Percentiles rank a stretch among this genome's conserved stretches.
Conservation (phyloP, 371 early-diverging fungal species). For the Batrachochytrium dendrobatidis region DNA sequence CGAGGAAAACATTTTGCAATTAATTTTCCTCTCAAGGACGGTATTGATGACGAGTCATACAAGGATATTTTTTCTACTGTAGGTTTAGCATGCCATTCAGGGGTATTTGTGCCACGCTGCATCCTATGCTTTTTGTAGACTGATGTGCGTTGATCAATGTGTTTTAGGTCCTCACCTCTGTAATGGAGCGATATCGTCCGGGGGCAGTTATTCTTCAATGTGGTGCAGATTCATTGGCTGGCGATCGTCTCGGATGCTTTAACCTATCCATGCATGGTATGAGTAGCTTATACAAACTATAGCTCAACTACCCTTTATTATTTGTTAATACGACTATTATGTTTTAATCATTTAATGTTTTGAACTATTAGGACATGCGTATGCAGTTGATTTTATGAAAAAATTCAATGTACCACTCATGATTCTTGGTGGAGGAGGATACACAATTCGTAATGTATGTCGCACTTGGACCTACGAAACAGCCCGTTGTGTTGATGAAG, state of each 20-base stretch:
- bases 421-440: slow-evolving; percentile 98
- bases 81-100: slow-evolving; percentile 8
- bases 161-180: slow-evolving; percentile 64
- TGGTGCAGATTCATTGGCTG: slow-evolving; percentile 98
- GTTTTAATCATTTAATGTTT: background rate
- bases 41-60: slow-evolving; percentile 93
- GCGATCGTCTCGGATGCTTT: slow-evolving; percentile 98
- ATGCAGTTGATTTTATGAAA: slow-evolving; percentile 90
- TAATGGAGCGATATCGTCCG: slow-evolving; percentile 93
- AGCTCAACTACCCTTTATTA: slow-evolving; percentile 18
- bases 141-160: too few species aligned
- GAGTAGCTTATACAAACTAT: slow-evolving; percentile 9
- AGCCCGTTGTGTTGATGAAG: slow-evolving; percentile 74
- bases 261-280: slow-evolving; percentile 87
- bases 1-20: slow-evolving; percentile 89
- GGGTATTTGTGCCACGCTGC: too few species aligned
- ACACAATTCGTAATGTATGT: slow-evolving; percentile 97
- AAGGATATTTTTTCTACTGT: slow-evolving; percentile 80
- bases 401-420: slow-evolving; percentile 88
- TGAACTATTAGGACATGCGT: slow-evolving; percentile 74
- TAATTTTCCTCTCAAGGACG: slow-evolving; percentile 97
- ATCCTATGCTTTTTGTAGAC: too few species aligned
- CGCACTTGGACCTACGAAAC: slow-evolving; percentile 99
- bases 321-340: background rate
- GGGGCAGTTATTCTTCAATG: slow-evolving; percentile 98